These are phyloP conservation scores for Agaricales sp. DNA, from an alignment of 1,284 basidiomycete species.

Conservation along the genomic window DNA sequence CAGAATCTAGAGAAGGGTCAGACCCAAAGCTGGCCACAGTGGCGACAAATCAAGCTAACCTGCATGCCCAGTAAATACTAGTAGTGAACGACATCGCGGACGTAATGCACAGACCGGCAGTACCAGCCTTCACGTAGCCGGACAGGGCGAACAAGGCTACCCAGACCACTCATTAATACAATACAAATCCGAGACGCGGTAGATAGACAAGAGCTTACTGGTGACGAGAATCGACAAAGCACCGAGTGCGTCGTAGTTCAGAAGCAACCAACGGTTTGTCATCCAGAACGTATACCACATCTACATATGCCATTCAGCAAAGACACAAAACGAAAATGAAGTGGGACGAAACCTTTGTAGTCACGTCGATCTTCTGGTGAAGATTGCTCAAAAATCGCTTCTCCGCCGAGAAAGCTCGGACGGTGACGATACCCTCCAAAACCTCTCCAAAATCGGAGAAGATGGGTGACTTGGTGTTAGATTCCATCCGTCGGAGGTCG, in stretches of 20 bases:
- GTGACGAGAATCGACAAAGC: slow-evolving; percentile 23
- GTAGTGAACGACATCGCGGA: slow-evolving; percentile 53
- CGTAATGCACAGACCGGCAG: slow-evolving; percentile 81
- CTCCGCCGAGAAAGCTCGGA: slow-evolving; percentile 84
- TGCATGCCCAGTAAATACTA: slow-evolving; percentile 62
- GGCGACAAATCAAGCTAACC: too few species aligned
- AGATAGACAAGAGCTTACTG: too few species aligned
- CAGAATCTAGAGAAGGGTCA: neutral
- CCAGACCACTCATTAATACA: too few species aligned
- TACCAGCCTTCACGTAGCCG: slow-evolving; percentile 53
- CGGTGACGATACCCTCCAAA: slow-evolving; percentile 73
- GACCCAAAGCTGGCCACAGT: neutral
- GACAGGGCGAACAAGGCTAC: slow-evolving; percentile 72
- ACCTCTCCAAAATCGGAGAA: slow-evolving; percentile 76
- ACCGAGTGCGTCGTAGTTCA: slow-evolving; percentile 73
- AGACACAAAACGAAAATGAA: neutral
- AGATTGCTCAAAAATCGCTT: slow-evolving; percentile 67
- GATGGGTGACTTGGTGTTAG: slow-evolving; percentile 60
- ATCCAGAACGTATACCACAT: slow-evolving; percentile 77
- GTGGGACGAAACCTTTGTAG: slow-evolving; percentile 38
- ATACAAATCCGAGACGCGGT: too few species aligned
- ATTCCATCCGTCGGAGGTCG: slow-evolving; percentile 73
- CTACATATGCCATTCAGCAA: too few species aligned
- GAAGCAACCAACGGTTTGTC: slow-evolving; percentile 69
- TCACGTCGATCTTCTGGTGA: slow-evolving; percentile 54